Percentiles rank a stretch among this genome's conserved stretches.
Evolutionary conservation across 257 asterid genomes (phyloP).

Genomic region (Gentiana straminea): DNA sequence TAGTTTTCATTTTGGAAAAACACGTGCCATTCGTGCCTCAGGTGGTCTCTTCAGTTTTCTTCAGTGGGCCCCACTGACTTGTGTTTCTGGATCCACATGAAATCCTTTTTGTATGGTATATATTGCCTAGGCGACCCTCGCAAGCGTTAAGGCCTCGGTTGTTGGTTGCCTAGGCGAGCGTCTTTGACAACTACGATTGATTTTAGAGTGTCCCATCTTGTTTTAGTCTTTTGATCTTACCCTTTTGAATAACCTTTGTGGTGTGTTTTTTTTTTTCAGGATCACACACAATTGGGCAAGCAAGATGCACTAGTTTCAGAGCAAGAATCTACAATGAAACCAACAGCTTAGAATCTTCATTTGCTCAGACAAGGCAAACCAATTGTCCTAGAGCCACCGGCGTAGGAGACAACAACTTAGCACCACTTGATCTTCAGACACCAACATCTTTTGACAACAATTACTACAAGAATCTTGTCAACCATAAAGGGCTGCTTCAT

Average conservation of each 20-base stretch:
- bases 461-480: slow-evolving; percentile 53
- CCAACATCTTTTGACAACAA: slow-evolving; percentile 59
- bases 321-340: slow-evolving; percentile 71
- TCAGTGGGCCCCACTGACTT: too few species aligned
- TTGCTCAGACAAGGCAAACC: slow-evolving; percentile 36
- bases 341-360: slow-evolving; percentile 32
- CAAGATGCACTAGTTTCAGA: slow-evolving; percentile 77
- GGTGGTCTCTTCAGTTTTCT: too few species aligned
- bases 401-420: slow-evolving; percentile 70
- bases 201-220: too few species aligned
- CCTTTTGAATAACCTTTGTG: too few species aligned
- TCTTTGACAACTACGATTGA: too few species aligned
- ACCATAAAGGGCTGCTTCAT: slow-evolving; percentile 62
- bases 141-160: too few species aligned
- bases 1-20: background rate
- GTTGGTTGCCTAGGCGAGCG: too few species aligned
- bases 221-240: too few species aligned
- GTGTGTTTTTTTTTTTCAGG: slow-evolving; percentile 22
- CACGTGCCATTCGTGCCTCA: background rate
- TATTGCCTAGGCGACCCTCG: too few species aligned
- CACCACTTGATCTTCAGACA: slow-evolving; percentile 60
- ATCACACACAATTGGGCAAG: slow-evolving; percentile 82
- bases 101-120: too few species aligned
- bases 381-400: slow-evolving; percentile 62
- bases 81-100: too few species aligned